Percentiles rank a stretch among this genome's conserved stretches.
Evolutionary conservation across 148 eudicot genomes (phyloP).

Genomic region (Fagopyrum tataricum): DNA sequence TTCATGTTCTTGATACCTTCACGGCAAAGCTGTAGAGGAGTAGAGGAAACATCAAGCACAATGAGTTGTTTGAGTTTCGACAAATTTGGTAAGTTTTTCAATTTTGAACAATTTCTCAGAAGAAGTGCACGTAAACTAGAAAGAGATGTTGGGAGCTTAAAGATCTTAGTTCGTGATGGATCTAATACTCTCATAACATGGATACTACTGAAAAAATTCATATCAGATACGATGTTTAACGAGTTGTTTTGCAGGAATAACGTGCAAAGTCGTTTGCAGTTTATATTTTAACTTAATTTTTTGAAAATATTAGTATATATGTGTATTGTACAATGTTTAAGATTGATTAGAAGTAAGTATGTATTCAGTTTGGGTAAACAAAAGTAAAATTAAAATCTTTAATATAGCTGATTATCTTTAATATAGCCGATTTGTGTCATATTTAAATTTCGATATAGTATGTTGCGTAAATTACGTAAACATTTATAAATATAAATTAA

Average conservation of each 20-base stretch:
- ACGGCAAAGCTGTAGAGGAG: conserved; percentile 21
- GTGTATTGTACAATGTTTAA: too few species aligned
- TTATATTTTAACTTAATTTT: too few species aligned
- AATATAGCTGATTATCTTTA: too few species aligned
- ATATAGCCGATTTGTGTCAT: too few species aligned
- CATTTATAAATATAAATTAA: too few species aligned
- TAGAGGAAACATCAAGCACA: conserved; percentile 20
- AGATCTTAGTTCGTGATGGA: conserved; percentile 19
- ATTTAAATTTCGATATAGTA: too few species aligned
- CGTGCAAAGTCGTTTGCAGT: conserved; percentile 10
- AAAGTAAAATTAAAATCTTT: too few species aligned
- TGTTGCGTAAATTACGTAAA: too few species aligned
- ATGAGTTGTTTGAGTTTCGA: conserved; percentile 16
- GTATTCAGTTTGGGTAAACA: too few species aligned
- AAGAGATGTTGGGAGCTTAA: conserved; percentile 24
- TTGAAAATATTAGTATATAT: too few species aligned
- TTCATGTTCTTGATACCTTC: conserved; percentile 19
- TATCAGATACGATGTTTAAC: background rate
- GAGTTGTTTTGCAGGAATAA: conserved; percentile 24
- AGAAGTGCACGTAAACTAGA: conserved; percentile 24
- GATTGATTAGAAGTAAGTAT: too few species aligned
- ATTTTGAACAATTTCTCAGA: conserved; percentile 17
- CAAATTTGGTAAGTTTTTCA: conserved; percentile 21
- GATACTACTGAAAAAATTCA: conserved; percentile 20
- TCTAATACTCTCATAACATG: conserved; percentile 22